phyloP scores from a whole-genome alignment of 169 alveolate genomes.

The Plasmodium sp. region DNA sequence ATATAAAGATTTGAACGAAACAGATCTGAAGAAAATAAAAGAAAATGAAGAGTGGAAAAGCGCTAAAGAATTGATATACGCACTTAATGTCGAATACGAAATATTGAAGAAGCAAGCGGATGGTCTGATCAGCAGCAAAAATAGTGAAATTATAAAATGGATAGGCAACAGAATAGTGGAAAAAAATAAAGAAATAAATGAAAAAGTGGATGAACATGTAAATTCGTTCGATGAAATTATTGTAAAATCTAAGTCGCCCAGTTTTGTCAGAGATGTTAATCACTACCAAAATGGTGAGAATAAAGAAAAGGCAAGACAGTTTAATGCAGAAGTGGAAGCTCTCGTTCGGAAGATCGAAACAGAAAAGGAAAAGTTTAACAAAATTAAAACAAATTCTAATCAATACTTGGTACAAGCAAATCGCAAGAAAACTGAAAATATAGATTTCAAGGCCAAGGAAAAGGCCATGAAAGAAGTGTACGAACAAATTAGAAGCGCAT shows the following conservation, averaged over 20 bases:
- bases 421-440: background rate
- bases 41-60: conserved; percentile 12
- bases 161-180: background rate
- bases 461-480: background rate
- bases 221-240: background rate
- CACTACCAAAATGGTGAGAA: background rate
- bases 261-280: background rate
- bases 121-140: background rate
- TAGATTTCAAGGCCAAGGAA: background rate
- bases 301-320: background rate
- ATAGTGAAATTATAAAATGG: background rate
- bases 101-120: conserved; percentile 8
- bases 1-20: background rate
- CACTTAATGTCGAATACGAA: background rate
- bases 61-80: background rate
- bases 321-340: background rate
- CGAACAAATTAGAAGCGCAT: background rate
- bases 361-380: background rate
- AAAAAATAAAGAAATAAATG: background rate
- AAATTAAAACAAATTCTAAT: background rate
- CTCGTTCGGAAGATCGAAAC: background rate
- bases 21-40: background rate
- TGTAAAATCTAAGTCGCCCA: background rate
- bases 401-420: background rate
- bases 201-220: background rate